Evolutionary conservation across 495 filamentous ascomycete genomes (phyloP), one percentile per base, ranked within the genome.

Genomic region (Chlorociboria aeruginascens): DNA sequence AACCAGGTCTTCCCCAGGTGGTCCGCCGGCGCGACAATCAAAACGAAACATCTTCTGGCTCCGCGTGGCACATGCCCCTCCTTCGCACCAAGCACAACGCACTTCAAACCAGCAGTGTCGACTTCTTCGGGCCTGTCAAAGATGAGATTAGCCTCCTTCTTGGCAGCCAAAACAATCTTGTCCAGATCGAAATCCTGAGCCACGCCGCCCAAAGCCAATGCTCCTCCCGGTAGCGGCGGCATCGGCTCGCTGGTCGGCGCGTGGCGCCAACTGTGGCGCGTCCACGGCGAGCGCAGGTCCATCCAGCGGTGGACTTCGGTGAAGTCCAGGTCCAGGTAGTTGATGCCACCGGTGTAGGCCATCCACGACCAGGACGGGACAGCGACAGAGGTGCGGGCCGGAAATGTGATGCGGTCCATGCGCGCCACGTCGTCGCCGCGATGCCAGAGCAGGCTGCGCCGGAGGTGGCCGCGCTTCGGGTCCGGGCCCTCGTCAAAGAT

Each of bases 351-450:
- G 8, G 16, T 33, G 29, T 53, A 43, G 1, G 38, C 44, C 50
- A 48, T 48, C 50, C 50, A 53, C 8, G 45, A 48, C 50, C 50
- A 53, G 12, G 50, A 43, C 13, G 45, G 50, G 11, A 43, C 50
- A 6, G 7, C 16, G 8, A 14, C 40, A 13, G 42, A 7, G 6
- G 20, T 17, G 8, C n/a, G 3, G 37, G 9, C 37, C 7, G 37
- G 16, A 40, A 40, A 40, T 8, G 9, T 14, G 40, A 62, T 37
- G 7, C 47, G 16, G 31, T 52, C 34, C 3, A 48, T 12, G 9
- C 6, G 25, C 10, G 6, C 31, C 25, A 32, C 4, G n/a, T 9
- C 36, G n/a, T n/a, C n/a, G n/a, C n/a, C n/a, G n/a, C 50, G 37
- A 28, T 48, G 45, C 50, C 45, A 53, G 16, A 53, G 14, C n/a